These are phyloP conservation scores for Rhododendron henanense DNA, from an alignment of 148 eudicot species.

Conservation along the genomic window DNA sequence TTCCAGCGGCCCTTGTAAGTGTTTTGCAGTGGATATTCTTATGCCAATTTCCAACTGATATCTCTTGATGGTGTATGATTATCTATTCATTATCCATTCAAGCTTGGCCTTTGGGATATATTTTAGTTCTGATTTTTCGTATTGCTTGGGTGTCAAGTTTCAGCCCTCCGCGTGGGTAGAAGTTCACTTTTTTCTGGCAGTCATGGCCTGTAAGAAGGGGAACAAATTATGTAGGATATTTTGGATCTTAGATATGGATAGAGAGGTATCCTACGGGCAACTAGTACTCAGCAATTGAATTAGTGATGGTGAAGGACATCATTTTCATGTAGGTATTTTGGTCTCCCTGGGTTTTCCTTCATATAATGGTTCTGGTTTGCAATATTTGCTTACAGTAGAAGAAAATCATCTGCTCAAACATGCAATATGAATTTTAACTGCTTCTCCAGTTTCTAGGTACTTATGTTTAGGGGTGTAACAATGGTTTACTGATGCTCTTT, in stretches of 20 bases:
- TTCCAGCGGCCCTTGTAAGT: conserved; percentile 22
- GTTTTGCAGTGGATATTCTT: conserved; percentile 28
- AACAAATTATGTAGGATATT: background rate
- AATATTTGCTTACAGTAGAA: background rate
- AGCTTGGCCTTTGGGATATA: background rate
- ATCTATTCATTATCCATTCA: conserved; percentile 35
- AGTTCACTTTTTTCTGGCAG: conserved; percentile 24
- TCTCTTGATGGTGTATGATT: conserved; percentile 36
- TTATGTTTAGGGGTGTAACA: background rate
- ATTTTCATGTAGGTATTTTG: background rate
- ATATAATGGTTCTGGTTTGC: background rate
- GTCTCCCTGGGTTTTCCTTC: background rate
- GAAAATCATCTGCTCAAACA: background rate
- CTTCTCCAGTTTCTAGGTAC: background rate
- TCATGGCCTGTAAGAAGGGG: conserved; percentile 8
- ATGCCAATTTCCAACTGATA: conserved; percentile 27
- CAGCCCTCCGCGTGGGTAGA: conserved; percentile 19
- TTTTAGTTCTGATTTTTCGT: conserved; percentile 3
- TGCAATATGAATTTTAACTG: background rate
- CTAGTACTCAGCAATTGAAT: background rate
- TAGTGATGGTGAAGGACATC: background rate
- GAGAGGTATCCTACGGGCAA: background rate
- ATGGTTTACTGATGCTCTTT: conserved; percentile 7
- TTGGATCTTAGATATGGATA: conserved; percentile 5
- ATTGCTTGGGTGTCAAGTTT: conserved; percentile 8